Evolutionary conservation across 352 stramenopile species (phyloP), one percentile per base, ranked within the genome.

Genomic region (Heterotrichella gracilis): DNA sequence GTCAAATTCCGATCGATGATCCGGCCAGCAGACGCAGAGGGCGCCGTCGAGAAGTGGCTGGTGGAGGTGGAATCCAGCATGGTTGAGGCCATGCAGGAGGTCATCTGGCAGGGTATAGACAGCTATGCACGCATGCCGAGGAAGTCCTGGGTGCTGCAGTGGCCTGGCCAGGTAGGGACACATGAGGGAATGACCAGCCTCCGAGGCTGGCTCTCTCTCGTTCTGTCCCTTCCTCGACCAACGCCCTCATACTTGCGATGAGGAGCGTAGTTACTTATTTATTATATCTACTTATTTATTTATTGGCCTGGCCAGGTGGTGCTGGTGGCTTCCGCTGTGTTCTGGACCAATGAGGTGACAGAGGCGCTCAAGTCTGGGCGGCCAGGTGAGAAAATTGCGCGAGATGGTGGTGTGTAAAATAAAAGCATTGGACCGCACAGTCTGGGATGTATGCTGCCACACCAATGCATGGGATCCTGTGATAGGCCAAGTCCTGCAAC

Each of bases 341-440:
- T 91, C 74, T 95, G 87, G 87, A 95, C 87, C 0, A 73, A 84
- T 21, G 85, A 78, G n/a, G 92, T 88, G 0, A 86, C 94, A 73
- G 79, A 88, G 86, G 82, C 84, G 88, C 71, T 75, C 19, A 25
- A 25, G 9, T 69, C 68, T 20, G 13, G 69, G 2, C 66, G 71
- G 9, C 64, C 82, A 82, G 63, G 76, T 94, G 2, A 85, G n/a
- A n/a, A n/a, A n/a, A n/a, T n/a, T n/a, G n/a, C 93, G 22, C 78
- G 86, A 39, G 85, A 83, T n/a, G n/a, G n/a, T n/a, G n/a, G n/a
- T n/a, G n/a, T n/a, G n/a, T n/a, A n/a, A n/a, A n/a, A n/a, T n/a
- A n/a, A n/a, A n/a, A n/a, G n/a, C n/a, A n/a, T n/a, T n/a, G n/a
- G n/a, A n/a, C n/a, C n/a, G n/a, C n/a, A n/a, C n/a, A n/a, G n/a